Percentiles rank a stretch among this genome's conserved stretches.
phyloP scores from a whole-genome alignment of 768 basidiomycete genomes.

The Panellus pusillus region DNA sequence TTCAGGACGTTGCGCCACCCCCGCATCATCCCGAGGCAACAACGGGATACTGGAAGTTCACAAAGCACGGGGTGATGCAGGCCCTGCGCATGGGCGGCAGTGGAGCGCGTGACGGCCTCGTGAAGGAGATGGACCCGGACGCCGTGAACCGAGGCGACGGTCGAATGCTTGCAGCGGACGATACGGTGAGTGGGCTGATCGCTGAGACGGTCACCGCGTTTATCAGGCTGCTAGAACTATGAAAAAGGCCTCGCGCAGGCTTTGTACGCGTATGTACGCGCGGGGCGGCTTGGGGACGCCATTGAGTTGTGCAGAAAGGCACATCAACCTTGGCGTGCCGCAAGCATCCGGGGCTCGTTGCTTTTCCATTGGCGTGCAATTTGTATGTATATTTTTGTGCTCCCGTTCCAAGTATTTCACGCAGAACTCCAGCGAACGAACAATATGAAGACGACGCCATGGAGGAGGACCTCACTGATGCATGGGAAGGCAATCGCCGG shows the following conservation, averaged over 20 bases:
- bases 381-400: conserved; percentile 36
- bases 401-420: neutral
- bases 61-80: conserved; percentile 73
- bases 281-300: conserved; percentile 84
- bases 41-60: conserved; percentile 84
- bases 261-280: conserved; percentile 78
- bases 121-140: conserved; percentile 80
- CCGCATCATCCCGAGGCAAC: conserved; percentile 67
- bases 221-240: conserved; percentile 53
- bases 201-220: neutral
- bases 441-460: conserved; percentile 47
- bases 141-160: conserved; percentile 62
- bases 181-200: conserved; percentile 55
- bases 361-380: conserved; percentile 77
- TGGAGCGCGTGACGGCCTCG: conserved; percentile 47
- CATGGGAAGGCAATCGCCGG: conserved; percentile 74
- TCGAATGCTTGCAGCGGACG: conserved; percentile 66
- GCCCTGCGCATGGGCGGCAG: conserved; percentile 47
- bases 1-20: conserved; percentile 72
- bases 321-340: conserved; percentile 91
- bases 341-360: conserved; percentile 80
- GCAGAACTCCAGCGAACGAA: conserved; percentile 32
- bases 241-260: conserved; percentile 78
- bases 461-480: conserved; percentile 48
- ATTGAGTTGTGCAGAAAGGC: conserved; percentile 78